Evolutionary conservation across 495 filamentous ascomycete species (phyloP), one percentile per base, ranked within the genome.

Genomic region (Diplogelasinospora grovesii): DNA sequence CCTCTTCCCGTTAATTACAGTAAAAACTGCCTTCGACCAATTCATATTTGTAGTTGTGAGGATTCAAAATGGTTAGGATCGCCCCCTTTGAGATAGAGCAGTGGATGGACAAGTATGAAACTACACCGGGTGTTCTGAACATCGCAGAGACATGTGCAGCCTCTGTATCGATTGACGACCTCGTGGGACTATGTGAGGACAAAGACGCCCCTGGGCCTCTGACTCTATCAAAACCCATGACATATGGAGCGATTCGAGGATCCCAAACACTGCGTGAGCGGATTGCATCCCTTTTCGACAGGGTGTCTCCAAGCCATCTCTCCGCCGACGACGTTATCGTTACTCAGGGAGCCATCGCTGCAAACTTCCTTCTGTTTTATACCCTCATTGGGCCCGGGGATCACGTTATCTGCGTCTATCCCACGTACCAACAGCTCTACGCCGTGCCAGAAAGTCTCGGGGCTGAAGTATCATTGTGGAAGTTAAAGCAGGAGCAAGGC

Each of bases 51-150:
- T 15, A 19, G 8, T 2, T n/a, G n/a, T n/a, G n/a, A 2, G 27
- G 8, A 4, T 5, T 9, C 53, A 66, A 31, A 15, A 86, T 87
- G 81, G 82, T 87, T 21, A 73, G 79, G 48, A 73, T 89, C 47
- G 63, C 75, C 34, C 64, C 74, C 13, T 94, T 93, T 56, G 77
- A 79, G 16, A 83, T 93, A 9, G 86, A 94, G 64, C 79, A 93
- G 79, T 95, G 88, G 86, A 94, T 95, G 88, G 84, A 92, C 70
- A 66, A 74, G 37, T 80, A 89, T 59, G 86, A 95, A 50, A 74
- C 57, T 7, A 81, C 73, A 4, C 70, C 68, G 0, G 80, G 79
- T 10, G 81, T 83, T 21, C 76, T 88, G 57, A 93, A 95, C 57
- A 76, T 89, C 33, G 86, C 86, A 45, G 89, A 95, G 59, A 92